Conservation (phyloP, 1,284 basidiomycete species). For the Ustilago shanxiensis region DNA sequence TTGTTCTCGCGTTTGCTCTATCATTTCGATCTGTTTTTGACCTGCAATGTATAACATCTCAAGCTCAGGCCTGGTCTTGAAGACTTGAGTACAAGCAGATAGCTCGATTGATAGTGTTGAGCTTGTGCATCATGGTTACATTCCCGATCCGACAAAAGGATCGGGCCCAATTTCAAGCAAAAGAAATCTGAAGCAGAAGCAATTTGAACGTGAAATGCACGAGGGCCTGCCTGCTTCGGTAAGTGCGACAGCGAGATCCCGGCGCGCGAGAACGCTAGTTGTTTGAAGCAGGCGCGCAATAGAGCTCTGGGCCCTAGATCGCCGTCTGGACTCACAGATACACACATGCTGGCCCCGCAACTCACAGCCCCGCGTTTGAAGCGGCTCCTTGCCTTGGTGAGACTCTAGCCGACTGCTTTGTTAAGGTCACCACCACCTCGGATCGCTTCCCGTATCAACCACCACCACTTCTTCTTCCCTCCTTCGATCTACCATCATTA, state of each 20-base stretch:
- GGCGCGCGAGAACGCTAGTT: constrained; percentile 8
- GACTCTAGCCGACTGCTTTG: not conserved
- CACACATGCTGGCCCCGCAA: not conserved
- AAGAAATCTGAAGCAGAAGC: no score
- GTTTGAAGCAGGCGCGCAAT: not conserved
- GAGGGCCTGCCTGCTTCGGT: constrained; percentile 31
- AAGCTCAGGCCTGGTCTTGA: no score
- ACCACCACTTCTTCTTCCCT: constrained; percentile 13
- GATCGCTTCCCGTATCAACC: not conserved
- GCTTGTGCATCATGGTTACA: no score
- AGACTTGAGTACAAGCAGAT: no score
- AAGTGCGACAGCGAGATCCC: constrained; percentile 23
- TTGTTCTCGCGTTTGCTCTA: not conserved
- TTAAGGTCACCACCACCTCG: not conserved
- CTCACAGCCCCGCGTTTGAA: not conserved
- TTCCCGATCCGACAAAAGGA: no score
- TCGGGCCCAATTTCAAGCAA: no score
- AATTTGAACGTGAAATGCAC: constrained; percentile 45
- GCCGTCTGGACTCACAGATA: not conserved
- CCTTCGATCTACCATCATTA: not conserved
- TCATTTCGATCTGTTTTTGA: not conserved
- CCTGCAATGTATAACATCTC: not conserved
- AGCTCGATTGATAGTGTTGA: no score
- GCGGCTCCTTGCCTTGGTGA: not conserved
- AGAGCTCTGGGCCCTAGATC: not conserved